Evolutionary conservation across 805 yeast species (phyloP).

Genomic region (Sugiyamaella mastotermitis): DNA sequence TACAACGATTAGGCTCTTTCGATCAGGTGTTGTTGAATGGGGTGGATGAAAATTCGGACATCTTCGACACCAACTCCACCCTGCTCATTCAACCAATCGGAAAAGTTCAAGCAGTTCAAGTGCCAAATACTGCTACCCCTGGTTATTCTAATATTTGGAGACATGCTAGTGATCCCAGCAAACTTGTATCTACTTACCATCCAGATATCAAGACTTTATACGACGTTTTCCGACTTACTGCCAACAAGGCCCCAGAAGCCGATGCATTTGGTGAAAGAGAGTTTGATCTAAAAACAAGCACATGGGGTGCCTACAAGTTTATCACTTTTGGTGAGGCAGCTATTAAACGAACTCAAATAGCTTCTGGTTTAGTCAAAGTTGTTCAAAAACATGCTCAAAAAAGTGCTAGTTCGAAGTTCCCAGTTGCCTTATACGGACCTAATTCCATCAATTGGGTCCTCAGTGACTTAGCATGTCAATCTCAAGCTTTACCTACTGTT

Average conservation of each 20-base stretch:
- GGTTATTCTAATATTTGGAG: conserved; percentile 52
- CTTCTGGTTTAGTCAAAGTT: conserved; percentile 47
- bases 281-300: conserved; percentile 31
- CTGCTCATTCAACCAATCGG: conserved; percentile 12
- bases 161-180: conserved; percentile 32
- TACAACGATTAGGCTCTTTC: conserved; percentile 6
- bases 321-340: conserved; percentile 40
- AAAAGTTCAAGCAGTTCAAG: conserved; percentile 32
- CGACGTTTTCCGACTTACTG: conserved; percentile 30
- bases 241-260: conserved; percentile 22
- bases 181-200: conserved; percentile 27
- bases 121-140: conserved; percentile 36
- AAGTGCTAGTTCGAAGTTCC: too few relatives aligned
- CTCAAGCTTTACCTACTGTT: conserved; percentile 49
- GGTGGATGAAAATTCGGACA: conserved; percentile 2
- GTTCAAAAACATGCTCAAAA: conserved; percentile 24
- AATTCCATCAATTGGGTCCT: conserved; percentile 51
- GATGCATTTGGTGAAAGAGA: conserved; percentile 37
- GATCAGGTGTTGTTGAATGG: conserved; percentile 8
- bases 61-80: background rate
- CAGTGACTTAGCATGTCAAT: conserved; percentile 61
- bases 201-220: conserved; percentile 37
- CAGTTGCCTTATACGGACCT: conserved; percentile 27
- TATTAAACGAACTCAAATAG: conserved; percentile 41
- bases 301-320: conserved; percentile 39